A percentile compares a stretch with the other conserved stretches of the same genome.
Conservation (phyloP, 129 eudicot genomes). For the Pittosporum tobira region DNA sequence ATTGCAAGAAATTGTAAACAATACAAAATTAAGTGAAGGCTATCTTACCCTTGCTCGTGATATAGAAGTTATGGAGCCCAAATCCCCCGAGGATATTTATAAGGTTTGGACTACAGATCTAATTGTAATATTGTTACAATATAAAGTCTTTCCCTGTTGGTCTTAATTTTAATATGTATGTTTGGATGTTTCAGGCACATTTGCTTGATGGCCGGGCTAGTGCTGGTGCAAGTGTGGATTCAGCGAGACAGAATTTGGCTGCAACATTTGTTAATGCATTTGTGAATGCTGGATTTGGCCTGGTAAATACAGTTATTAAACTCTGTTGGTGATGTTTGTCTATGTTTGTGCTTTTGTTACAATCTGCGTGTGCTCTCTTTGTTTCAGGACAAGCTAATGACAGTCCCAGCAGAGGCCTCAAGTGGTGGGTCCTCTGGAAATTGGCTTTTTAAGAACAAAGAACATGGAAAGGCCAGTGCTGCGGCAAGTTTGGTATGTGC, state of each 20-base stretch:
- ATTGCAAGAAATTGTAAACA: constrained; percentile 77
- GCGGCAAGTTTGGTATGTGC: constrained; percentile 96
- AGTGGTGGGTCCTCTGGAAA: constrained; percentile 72
- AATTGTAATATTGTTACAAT: too few relatives aligned
- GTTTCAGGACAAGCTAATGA: constrained; percentile 90
- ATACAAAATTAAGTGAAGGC: constrained; percentile 83
- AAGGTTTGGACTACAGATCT: constrained; percentile 45
- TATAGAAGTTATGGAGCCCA: constrained; percentile 99
- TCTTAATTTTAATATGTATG: neutral
- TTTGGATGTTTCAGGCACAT: constrained; percentile 50
- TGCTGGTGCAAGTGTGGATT: constrained; percentile 87
- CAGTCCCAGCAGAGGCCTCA: constrained; percentile 66
- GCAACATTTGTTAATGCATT: constrained; percentile 99
- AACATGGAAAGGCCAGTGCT: constrained; percentile 99
- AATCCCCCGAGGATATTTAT: constrained; percentile 94
- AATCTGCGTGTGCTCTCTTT: constrained; percentile 4
- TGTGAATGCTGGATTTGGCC: constrained; percentile 99
- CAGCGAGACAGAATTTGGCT: constrained; percentile 93
- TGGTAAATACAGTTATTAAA: constrained; percentile 31
- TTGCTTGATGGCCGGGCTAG: constrained; percentile 96
- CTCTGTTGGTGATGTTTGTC: neutral
- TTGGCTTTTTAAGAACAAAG: constrained; percentile 98
- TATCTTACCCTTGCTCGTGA: constrained; percentile 97
- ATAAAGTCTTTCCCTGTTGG: neutral
- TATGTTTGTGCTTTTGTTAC: neutral